Base-by-base conservation (phyloP, 2,329 filamentous ascomycete genomes). In the Epichloe sibirici region DNA sequence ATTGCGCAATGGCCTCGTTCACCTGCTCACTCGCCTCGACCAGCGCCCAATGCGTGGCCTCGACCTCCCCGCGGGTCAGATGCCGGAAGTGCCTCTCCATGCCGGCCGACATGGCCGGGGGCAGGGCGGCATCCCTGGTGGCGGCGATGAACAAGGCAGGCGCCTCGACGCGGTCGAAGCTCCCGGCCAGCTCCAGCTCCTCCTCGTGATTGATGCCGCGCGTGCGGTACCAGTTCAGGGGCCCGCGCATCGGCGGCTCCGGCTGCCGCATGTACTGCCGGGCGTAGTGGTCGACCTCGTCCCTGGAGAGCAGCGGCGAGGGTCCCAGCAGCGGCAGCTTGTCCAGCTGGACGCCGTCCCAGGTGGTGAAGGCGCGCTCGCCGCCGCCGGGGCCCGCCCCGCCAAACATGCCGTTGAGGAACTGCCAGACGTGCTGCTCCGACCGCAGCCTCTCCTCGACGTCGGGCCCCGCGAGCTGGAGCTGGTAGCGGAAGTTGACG, bases 161-260 rank as follows among this genome's bases (percentile, higher is more conserved):
- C 61, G 81, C 71, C 46, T 74, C 68, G 50, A 87, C 72, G 52
- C 66, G 74, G 62, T 74, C 51, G 37, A 57, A 81, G 61, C 82
- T 82, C 55, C 78, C 72, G 50, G 81, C 73, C 42, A 87, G 71
- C 43, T 73, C 65, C 47, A 66, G 58, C 63, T 96, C 93, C 57
- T 96, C 88, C 42, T 88, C 78, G 64, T 75, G 86, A 68, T 95
- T 95, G 57, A 84, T 67, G 65, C 79, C 72, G 21, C 79, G 74
- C 3, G 79, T 86, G 44, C 90, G 82, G 71, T 98, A 98, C 88
- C 89, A 96, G 69, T 90, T 93, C 55, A 89, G 73, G 15, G 89
- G 88, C 0, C 89, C 89, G 57, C 83, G 80, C 58, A 97, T 68
- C 45, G 89, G 88, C 5, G 64, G 65, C 8, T 55, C 57, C 15